Conservation (phyloP, 1,284 basidiomycete species). For the Ceratobasidium sp. region DNA sequence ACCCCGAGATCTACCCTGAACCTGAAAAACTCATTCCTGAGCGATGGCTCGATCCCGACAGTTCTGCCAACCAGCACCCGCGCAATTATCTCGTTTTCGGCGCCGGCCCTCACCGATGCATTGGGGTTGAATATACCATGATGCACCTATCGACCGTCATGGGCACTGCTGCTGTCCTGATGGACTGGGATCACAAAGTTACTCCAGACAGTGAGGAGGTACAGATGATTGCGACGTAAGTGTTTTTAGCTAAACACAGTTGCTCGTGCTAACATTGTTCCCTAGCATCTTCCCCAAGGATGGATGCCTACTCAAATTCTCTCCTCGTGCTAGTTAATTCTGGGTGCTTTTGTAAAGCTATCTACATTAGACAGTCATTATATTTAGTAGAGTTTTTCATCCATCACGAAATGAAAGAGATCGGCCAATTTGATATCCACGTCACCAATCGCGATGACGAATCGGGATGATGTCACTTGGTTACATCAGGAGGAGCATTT, state of each 20-base stretch:
- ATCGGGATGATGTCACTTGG: background rate
- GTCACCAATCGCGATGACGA: conserved; percentile 7
- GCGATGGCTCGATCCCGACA: conserved; percentile 91
- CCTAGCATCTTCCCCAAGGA: conserved; percentile 90
- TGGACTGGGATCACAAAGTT: conserved; percentile 90
- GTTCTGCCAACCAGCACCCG: conserved; percentile 85
- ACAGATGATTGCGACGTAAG: conserved; percentile 85
- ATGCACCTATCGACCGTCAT: conserved; percentile 92
- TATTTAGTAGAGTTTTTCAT: background rate
- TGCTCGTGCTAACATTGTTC: conserved; percentile 10
- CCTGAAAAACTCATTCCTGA: conserved; percentile 89
- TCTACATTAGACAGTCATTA: conserved; percentile 33
- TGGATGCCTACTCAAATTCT: conserved; percentile 85
- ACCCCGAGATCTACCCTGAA: conserved; percentile 87
- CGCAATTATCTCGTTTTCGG: conserved; percentile 98
- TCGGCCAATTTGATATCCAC: background rate
- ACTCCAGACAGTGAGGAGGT: conserved; percentile 87
- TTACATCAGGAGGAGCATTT: background rate
- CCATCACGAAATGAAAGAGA: conserved; percentile 15
- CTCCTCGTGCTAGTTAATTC: conserved; percentile 61
- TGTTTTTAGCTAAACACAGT: conserved; percentile 40
- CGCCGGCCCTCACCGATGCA: conserved; percentile 92
- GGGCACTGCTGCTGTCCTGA: conserved; percentile 83
- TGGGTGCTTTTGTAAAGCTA: conserved; percentile 16
- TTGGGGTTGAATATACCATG: conserved; percentile 92